Evolutionary conservation across 2,329 filamentous ascomycete species (phyloP).

Genomic region (Eutypella sp.): DNA sequence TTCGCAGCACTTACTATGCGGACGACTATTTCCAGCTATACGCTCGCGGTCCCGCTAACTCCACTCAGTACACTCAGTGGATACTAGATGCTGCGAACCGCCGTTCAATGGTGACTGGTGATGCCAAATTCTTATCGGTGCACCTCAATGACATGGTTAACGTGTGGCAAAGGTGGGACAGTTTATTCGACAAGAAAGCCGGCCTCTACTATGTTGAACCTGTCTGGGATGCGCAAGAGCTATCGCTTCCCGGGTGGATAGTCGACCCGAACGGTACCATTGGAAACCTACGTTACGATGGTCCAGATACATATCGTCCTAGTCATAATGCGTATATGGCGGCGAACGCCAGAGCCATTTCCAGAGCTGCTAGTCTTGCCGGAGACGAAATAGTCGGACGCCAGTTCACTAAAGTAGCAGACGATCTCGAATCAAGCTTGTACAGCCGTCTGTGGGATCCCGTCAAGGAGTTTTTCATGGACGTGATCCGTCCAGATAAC

Average conservation of each 20-base stretch:
- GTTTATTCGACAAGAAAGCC: constrained; percentile 26
- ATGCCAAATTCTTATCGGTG: constrained; percentile 28
- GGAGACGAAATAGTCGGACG: constrained; percentile 24
- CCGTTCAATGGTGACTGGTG: constrained; percentile 33
- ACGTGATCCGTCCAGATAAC: constrained; percentile 32
- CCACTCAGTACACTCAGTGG: constrained; percentile 33
- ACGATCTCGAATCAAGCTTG: constrained; percentile 29
- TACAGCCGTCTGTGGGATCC: constrained; percentile 32
- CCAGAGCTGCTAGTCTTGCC: constrained; percentile 29
- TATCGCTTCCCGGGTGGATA: constrained; percentile 34
- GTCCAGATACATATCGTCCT: constrained; percentile 37
- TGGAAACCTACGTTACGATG: constrained; percentile 27
- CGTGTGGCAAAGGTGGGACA: constrained; percentile 35
- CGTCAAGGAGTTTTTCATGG: constrained; percentile 34
- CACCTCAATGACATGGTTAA: constrained; percentile 36
- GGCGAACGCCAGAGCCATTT: constrained; percentile 36
- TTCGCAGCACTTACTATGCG: constrained; percentile 32
- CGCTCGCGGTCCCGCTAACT: constrained; percentile 31
- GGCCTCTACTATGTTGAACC: constrained; percentile 39
- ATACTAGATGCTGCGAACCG: constrained; percentile 30
- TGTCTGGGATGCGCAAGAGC: constrained; percentile 39
- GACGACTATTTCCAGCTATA: constrained; percentile 36
- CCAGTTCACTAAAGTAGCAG: constrained; percentile 29
- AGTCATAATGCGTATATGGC: constrained; percentile 40
- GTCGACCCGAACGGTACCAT: constrained; percentile 27